A percentile compares a stretch with the other conserved stretches of the same genome.
Conservation (phyloP, 169 alveolate genomes). For the Theileria equi region DNA sequence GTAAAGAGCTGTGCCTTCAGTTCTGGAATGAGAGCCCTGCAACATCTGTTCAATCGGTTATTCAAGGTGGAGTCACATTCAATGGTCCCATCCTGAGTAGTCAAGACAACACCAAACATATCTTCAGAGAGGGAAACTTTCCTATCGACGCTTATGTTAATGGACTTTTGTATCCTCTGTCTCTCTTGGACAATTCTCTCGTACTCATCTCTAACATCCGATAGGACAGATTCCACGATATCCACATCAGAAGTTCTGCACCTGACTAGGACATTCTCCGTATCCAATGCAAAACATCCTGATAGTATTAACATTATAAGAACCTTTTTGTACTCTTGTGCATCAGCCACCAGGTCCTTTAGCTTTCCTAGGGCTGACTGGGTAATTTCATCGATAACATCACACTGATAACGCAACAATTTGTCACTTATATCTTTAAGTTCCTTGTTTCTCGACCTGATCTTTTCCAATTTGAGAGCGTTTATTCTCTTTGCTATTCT, state of each 20-base stretch:
- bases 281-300: conserved; percentile 75
- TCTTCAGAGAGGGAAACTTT: conserved; percentile 68
- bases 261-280: conserved; percentile 78
- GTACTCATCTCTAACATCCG: conserved; percentile 74
- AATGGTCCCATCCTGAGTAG: conserved; percentile 76
- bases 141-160: conserved; percentile 76
- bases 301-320: conserved; percentile 75
- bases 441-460: conserved; percentile 84
- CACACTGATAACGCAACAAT: conserved; percentile 82
- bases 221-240: conserved; percentile 77
- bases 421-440: conserved; percentile 83
- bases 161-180: conserved; percentile 68
- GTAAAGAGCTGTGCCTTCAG: conserved; percentile 73
- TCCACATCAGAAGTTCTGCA: conserved; percentile 82
- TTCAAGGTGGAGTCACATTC: conserved; percentile 78
- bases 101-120: conserved; percentile 70
- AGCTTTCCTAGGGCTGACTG: conserved; percentile 76
- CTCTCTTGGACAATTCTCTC: conserved; percentile 67
- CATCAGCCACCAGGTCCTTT: conserved; percentile 58
- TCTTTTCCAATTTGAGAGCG: conserved; percentile 73
- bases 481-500: conserved; percentile 76
- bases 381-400: conserved; percentile 73
- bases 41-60: conserved; percentile 71
- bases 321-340: conserved; percentile 72
- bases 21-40: conserved; percentile 76